A percentile compares a stretch with the other conserved stretches of the same genome.
Conservation (phyloP, 2,329 filamentous ascomycete genomes). For the Aspergillus sp. region DNA sequence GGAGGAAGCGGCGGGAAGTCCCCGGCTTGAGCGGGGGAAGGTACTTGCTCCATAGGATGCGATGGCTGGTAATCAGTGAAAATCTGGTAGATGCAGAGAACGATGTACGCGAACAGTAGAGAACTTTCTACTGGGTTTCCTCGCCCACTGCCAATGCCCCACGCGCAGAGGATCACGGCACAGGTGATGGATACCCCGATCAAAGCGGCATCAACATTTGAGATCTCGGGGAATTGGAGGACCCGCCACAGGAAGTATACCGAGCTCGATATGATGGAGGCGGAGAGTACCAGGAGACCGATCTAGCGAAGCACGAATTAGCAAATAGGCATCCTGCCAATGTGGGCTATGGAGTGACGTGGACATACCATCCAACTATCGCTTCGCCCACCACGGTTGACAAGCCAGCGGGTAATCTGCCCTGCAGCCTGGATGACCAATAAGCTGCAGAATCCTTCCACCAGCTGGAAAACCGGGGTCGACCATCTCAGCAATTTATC, state of each 20-base stretch:
- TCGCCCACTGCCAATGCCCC: conserved; percentile 89
- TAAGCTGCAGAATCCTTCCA: conserved; percentile 94
- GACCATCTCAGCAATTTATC: conserved; percentile 86
- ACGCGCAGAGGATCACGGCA: conserved; percentile 86
- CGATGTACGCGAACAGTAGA: conserved; percentile 91
- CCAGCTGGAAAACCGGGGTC: conserved; percentile 88
- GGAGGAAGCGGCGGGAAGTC: conserved; percentile 95
- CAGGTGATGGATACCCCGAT: conserved; percentile 93
- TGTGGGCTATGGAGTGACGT: background rate
- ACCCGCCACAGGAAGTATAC: conserved; percentile 97
- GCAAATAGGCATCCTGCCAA: background rate
- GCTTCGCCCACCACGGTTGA: conserved; percentile 82
- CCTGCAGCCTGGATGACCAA: conserved; percentile 93
- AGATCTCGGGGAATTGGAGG: conserved; percentile 87
- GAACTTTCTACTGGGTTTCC: conserved; percentile 96
- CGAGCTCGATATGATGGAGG: conserved; percentile 87
- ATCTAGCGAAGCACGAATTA: conserved; percentile 60
- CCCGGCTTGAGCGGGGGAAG: conserved; percentile 57
- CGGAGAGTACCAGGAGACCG: conserved; percentile 80
- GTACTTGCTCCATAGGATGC: conserved; percentile 58
- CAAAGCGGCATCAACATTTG: conserved; percentile 86
- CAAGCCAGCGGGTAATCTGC: conserved; percentile 91
- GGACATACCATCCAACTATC: conserved; percentile 90
- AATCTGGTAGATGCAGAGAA: conserved; percentile 98
- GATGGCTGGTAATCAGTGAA: conserved; percentile 97